Evolutionary conservation across 768 basidiomycete genomes (phyloP).

Genomic region (Lentinula guzmanii): DNA sequence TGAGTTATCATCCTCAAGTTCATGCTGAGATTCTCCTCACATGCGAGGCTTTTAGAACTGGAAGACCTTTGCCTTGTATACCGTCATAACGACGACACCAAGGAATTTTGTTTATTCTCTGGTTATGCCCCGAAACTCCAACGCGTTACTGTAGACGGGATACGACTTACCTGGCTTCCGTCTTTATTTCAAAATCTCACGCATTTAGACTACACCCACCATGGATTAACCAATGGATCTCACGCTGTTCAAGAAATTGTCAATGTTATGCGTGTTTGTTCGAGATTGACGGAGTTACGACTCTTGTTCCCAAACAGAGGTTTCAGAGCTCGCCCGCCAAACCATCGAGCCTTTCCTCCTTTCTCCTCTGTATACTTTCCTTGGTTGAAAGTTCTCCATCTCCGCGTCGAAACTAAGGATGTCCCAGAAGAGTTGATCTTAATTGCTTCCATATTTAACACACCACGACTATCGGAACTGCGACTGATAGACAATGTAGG

Average conservation of each 20-base stretch:
- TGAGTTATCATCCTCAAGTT: not conserved
- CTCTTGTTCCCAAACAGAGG: conserved; percentile 45
- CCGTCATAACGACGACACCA: conserved; percentile 62
- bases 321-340: conserved; percentile 9
- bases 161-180: conserved; percentile 57
- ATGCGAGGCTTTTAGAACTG: conserved; percentile 18
- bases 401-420: conserved; percentile 47
- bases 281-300: conserved; percentile 45
- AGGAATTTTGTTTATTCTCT: conserved; percentile 59
- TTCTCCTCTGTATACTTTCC: conserved; percentile 34
- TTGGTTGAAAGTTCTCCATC: conserved; percentile 37
- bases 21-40: not conserved
- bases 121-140: conserved; percentile 54
- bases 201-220: conserved; percentile 67
- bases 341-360: conserved; percentile 17
- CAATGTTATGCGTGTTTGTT: conserved; percentile 50
- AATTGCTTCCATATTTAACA: conserved; percentile 42
- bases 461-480: conserved; percentile 43
- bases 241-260: conserved; percentile 54
- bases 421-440: conserved; percentile 56
- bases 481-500: conserved; percentile 39
- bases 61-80: conserved; percentile 55
- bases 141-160: conserved; percentile 54
- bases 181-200: conserved; percentile 57
- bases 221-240: conserved; percentile 55